Conservation (phyloP, 2,329 filamentous ascomycete genomes). For the Colletotrichum magnum region DNA sequence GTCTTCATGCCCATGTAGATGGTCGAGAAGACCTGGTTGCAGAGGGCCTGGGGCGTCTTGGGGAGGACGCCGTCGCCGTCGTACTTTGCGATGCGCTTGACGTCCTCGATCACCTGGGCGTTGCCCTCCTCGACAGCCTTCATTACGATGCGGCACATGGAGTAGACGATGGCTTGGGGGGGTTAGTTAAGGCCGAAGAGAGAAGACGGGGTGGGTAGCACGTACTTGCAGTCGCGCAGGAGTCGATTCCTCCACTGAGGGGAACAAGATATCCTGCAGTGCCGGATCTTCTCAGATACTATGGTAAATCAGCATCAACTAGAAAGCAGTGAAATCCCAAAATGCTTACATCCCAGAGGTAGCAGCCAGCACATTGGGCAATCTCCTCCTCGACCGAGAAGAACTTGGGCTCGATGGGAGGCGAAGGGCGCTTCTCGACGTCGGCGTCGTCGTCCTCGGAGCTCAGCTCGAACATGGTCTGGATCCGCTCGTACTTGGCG, state of each 20-base stretch:
- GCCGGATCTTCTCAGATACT: conserved; percentile 38
- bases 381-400: conserved; percentile 78
- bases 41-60: conserved; percentile 69
- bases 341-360: conserved; percentile 68
- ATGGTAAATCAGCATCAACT: not conserved
- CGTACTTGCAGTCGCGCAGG: conserved; percentile 62
- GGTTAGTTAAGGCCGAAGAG: not conserved
- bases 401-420: conserved; percentile 62
- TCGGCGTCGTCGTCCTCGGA: conserved; percentile 56
- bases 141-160: conserved; percentile 70
- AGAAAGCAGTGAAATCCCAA: not conserved
- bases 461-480: conserved; percentile 52
- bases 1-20: conserved; percentile 80
- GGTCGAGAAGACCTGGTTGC: conserved; percentile 61
- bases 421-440: conserved; percentile 56
- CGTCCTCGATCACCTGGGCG: conserved; percentile 53
- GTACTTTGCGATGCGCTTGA: conserved; percentile 52
- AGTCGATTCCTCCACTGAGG: conserved; percentile 70
- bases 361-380: conserved; percentile 74
- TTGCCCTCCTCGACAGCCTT: conserved; percentile 62
- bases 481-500: conserved; percentile 60
- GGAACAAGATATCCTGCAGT: conserved; percentile 70
- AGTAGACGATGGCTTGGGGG: conserved; percentile 52
- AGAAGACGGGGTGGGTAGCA: not conserved
- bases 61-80: conserved; percentile 55